These are phyloP conservation scores for Pythium angustatum DNA, from an alignment of 352 stramenopile species.

Conservation along the genomic window DNA sequence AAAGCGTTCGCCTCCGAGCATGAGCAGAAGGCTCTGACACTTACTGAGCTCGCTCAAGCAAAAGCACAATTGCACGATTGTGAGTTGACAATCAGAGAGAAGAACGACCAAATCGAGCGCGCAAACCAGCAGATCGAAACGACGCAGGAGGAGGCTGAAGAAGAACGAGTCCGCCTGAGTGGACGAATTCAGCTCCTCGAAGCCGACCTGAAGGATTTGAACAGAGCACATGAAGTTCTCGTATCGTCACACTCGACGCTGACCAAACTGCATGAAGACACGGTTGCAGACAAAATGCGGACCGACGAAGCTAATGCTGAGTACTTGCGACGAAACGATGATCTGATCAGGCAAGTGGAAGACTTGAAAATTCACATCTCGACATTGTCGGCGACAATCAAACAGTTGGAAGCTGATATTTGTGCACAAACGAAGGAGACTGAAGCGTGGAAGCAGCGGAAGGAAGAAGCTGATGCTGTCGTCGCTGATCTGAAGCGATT, in stretches of 20 bases:
- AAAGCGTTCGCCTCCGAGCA: neutral
- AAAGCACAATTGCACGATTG: conserved; percentile 4
- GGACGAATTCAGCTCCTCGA: conserved; percentile 23
- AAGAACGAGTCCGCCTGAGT: conserved; percentile 17
- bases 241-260: conserved; percentile 11
- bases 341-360: neutral
- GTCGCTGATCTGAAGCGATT: conserved; percentile 1
- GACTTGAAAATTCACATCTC: neutral
- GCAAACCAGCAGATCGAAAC: conserved; percentile 6
- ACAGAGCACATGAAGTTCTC: conserved; percentile 16
- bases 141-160: conserved; percentile 14
- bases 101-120: conserved; percentile 9
- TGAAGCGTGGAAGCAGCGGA: neutral
- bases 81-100: conserved; percentile 8
- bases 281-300: neutral
- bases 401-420: neutral
- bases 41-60: neutral
- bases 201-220: conserved; percentile 21
- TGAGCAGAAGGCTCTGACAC: neutral
- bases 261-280: conserved; percentile 7
- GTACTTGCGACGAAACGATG: neutral
- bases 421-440: neutral
- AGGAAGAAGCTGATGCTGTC: conserved; percentile 4
- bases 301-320: neutral
- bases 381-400: neutral